phyloP scores from a whole-genome alignment of 192 early-diverging fungal species.

The Coemansia sp. region DNA sequence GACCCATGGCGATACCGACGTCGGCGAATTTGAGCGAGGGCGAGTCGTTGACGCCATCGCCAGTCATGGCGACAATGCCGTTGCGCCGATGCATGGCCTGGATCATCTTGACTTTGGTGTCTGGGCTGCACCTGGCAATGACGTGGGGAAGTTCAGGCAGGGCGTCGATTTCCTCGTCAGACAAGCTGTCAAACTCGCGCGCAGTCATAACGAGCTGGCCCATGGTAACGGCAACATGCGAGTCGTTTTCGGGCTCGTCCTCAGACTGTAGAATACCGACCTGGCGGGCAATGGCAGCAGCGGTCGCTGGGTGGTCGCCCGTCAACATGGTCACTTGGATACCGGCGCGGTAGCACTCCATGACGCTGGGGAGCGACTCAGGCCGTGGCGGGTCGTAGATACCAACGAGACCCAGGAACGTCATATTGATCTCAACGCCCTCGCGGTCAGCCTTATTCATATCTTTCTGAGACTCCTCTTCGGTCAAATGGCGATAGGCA shows the following conservation, averaged over 20 bases:
- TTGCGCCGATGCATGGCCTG: constrained; percentile 81
- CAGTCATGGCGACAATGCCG: constrained; percentile 86
- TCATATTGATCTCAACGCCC: constrained; percentile 70
- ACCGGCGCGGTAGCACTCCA: constrained; percentile 86
- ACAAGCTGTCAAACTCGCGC: constrained; percentile 79
- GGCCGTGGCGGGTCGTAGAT: constrained; percentile 90
- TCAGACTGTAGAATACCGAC: constrained; percentile 72
- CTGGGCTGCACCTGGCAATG: constrained; percentile 91
- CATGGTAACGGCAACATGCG: constrained; percentile 36
- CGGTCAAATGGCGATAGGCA: constrained; percentile 64
- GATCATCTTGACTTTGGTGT: constrained; percentile 98
- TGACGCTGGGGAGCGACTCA: constrained; percentile 66
- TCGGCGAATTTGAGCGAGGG: constrained; percentile 78
- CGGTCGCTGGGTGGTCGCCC: constrained; percentile 91
- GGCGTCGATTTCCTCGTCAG: constrained; percentile 80
- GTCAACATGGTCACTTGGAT: constrained; percentile 97
- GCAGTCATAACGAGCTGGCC: constrained; percentile 78
- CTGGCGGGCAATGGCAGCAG: constrained; percentile 88
- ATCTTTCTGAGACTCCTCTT: constrained; percentile 30
- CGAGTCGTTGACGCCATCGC: constrained; percentile 85
- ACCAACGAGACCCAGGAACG: constrained; percentile 87
- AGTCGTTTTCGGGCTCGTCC: constrained; percentile 24
- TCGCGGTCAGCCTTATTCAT: constrained; percentile 59
- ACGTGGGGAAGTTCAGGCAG: constrained; percentile 82
- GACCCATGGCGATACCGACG: constrained; percentile 76